These are phyloP conservation scores for Podaxis rugospora DNA, from an alignment of 768 basidiomycete genomes.

Conservation along the genomic window DNA sequence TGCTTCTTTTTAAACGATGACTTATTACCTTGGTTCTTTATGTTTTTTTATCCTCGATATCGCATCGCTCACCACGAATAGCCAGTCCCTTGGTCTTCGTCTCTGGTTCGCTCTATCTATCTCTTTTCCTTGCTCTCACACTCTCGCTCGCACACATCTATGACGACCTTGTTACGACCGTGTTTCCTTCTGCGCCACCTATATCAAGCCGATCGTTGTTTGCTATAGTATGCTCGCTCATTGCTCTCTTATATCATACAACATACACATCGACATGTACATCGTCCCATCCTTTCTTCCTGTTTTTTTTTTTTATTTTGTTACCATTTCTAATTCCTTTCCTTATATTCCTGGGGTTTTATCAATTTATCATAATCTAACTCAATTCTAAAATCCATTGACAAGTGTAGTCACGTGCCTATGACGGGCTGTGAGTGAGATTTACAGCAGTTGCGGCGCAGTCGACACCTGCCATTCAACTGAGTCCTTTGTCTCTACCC, in stretches of 20 bases:
- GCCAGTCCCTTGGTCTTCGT: neutral
- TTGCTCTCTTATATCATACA: neutral
- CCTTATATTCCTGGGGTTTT: neutral
- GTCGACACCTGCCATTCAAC: neutral
- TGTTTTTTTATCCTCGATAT: neutral
- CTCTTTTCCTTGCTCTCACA: neutral
- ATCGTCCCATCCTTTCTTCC: neutral
- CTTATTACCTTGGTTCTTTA: slow-evolving; percentile 10
- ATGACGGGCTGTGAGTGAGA: neutral
- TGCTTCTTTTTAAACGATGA: slow-evolving; percentile 6
- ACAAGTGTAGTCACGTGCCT: neutral
- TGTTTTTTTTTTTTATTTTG: neutral
- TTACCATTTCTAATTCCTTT: no score
- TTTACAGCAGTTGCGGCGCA: no score
- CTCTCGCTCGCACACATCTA: neutral
- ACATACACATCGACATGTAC: neutral
- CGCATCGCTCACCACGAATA: neutral
- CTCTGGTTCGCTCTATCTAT: slow-evolving; percentile 1
- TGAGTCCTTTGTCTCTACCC: neutral
- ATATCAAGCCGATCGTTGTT: no score
- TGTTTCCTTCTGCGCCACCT: neutral
- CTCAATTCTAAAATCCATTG: neutral
- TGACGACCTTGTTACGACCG: neutral
- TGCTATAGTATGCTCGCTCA: neutral
- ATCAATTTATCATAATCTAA: neutral